Conservation (phyloP, 176 grass and related monocot genomes). For the Triticum monococcum region DNA sequence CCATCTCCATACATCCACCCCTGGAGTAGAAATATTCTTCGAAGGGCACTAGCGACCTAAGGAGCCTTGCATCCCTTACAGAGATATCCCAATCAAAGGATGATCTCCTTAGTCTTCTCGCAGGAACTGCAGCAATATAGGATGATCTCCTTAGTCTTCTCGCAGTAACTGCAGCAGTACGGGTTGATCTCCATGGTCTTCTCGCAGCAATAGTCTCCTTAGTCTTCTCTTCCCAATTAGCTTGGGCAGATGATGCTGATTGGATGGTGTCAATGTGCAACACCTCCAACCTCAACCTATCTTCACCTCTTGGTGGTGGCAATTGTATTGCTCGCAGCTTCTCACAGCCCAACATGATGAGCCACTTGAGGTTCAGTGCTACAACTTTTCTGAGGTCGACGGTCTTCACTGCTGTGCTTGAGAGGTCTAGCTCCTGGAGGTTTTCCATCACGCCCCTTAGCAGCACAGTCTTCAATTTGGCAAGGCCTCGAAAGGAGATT, state of each 20-base stretch:
- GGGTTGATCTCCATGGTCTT: not conserved
- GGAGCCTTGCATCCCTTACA: not conserved
- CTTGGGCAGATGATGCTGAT: not conserved
- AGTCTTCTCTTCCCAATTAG: not conserved
- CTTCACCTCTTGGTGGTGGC: not conserved
- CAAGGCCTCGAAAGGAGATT: not conserved
- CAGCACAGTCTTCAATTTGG: not conserved
- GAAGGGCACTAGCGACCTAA: not conserved
- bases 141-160: too few species aligned
- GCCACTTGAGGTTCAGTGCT: not conserved
- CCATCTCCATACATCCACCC: not conserved
- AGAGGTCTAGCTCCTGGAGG: not conserved
- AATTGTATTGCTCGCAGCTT: conserved; percentile 15
- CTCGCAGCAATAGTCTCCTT: not conserved
- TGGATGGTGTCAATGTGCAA: not conserved
- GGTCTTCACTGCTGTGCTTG: not conserved
- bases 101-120: too few species aligned
- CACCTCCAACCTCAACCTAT: not conserved
- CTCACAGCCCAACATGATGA: not conserved
- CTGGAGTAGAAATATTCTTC: not conserved
- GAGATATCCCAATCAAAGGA: not conserved
- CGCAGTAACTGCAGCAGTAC: not conserved
- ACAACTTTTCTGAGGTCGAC: not conserved
- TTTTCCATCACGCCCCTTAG: not conserved
- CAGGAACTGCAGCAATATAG: too few species aligned